Percentiles rank a stretch among this genome's conserved stretches.
Conservation (phyloP, 768 basidiomycete species). For the Podaxis sp. region DNA sequence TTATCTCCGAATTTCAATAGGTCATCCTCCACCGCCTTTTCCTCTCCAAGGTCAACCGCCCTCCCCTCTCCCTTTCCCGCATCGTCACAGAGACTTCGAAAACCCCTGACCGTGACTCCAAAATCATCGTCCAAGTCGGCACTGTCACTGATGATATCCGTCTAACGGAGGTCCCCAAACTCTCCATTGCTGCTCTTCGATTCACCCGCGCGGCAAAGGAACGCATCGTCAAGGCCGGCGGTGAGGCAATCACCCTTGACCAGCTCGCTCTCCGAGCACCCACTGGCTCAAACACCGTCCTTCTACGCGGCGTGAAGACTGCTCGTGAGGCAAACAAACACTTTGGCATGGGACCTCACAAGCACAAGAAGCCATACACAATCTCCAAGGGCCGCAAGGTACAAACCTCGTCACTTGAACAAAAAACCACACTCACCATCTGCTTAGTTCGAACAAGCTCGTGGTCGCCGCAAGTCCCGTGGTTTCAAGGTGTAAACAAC, state of each 20-base stretch:
- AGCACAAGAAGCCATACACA: conserved; percentile 98
- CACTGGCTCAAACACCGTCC: conserved; percentile 91
- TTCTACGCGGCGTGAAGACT: conserved; percentile 91
- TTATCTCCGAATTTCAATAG: conserved; percentile 35
- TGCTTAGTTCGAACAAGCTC: conserved; percentile 87
- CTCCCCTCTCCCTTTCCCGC: conserved; percentile 92
- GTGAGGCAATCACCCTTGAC: conserved; percentile 93
- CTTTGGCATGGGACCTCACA: conserved; percentile 97
- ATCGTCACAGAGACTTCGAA: conserved; percentile 80
- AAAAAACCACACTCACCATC: neutral
- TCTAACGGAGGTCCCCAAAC: conserved; percentile 80
- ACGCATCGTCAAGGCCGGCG: conserved; percentile 93
- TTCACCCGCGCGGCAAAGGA: conserved; percentile 94
- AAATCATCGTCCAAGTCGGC: conserved; percentile 87
- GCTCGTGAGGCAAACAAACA: conserved; percentile 95
- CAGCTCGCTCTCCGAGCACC: conserved; percentile 95
- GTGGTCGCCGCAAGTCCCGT: conserved; percentile 98
- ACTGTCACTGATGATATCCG: conserved; percentile 97
- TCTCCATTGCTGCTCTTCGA: conserved; percentile 90
- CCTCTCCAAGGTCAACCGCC: conserved; percentile 96
- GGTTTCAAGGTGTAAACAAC: conserved; percentile 89
- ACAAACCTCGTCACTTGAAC: conserved; percentile 11
- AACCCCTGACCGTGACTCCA: conserved; percentile 65
- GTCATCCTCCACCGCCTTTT: conserved; percentile 95
- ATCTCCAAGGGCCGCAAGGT: conserved; percentile 96